Conservation (phyloP, 2,329 filamentous ascomycete genomes). For the Fusarium equiseti region DNA sequence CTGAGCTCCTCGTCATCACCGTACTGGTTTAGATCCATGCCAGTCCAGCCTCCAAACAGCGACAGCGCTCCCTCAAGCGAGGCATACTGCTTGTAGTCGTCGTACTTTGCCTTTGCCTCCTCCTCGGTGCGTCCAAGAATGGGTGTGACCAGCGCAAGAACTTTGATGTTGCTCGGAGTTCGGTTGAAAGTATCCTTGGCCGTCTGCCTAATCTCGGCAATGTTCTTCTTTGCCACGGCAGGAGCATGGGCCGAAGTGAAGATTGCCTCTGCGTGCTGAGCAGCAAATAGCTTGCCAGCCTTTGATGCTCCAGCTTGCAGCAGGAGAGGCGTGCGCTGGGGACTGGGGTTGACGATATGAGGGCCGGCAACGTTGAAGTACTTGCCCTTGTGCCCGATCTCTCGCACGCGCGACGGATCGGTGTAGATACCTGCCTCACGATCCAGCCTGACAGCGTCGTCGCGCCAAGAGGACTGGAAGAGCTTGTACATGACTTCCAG, state of each 20-base stretch:
- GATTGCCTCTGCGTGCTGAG: conserved; percentile 78
- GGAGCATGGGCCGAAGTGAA: conserved; percentile 77
- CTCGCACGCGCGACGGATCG: conserved; percentile 64
- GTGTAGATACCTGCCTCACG: conserved; percentile 69
- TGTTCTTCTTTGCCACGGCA: conserved; percentile 68
- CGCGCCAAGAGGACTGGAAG: conserved; percentile 73
- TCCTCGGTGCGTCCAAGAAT: conserved; percentile 75
- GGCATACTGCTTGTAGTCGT: conserved; percentile 65
- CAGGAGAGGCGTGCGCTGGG: conserved; percentile 76
- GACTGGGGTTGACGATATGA: conserved; percentile 73
- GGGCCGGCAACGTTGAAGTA: conserved; percentile 74
- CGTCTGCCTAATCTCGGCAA: conserved; percentile 71
- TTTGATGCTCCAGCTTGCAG: conserved; percentile 77
- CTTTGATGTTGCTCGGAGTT: conserved; percentile 72
- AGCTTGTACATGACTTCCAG: conserved; percentile 75
- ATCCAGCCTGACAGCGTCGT: conserved; percentile 73
- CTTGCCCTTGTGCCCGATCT: conserved; percentile 75
- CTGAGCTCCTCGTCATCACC: conserved; percentile 74
- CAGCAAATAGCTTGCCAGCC: conserved; percentile 74
- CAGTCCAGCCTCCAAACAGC: conserved; percentile 81
- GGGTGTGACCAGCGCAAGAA: conserved; percentile 73
- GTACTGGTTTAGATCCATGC: conserved; percentile 67
- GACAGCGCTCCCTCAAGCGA: conserved; percentile 77
- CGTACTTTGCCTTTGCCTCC: conserved; percentile 73
- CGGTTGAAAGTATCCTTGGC: conserved; percentile 67